phyloP scores from a whole-genome alignment of 306 rosid species.

The Quercus wislizeni region DNA sequence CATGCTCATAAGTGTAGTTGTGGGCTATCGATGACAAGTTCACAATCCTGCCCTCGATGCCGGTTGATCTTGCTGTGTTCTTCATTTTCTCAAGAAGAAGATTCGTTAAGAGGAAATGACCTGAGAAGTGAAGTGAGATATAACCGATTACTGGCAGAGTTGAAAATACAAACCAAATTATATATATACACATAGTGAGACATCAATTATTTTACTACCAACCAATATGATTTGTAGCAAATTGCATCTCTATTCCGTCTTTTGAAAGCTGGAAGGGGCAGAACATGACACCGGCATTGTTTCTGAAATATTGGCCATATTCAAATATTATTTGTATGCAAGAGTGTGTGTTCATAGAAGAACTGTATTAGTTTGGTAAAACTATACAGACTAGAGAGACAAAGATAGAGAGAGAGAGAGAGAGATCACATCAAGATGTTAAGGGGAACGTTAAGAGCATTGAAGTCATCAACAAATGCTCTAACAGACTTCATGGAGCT shows the following conservation, averaged over 20 bases:
- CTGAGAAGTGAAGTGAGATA: constrained; percentile 29
- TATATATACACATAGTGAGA: neutral
- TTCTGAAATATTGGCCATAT: constrained; percentile 50
- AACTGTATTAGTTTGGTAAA: neutral
- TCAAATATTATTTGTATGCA: neutral
- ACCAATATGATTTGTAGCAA: constrained; percentile 91
- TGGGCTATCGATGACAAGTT: constrained; percentile 90
- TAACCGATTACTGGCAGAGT: too few relatives aligned
- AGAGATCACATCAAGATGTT: constrained; percentile 67
- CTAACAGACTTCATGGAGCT: constrained; percentile 58
- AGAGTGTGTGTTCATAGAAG: too few relatives aligned
- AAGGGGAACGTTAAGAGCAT: constrained; percentile 74
- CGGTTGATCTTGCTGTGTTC: constrained; percentile 60
- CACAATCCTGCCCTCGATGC: constrained; percentile 88
- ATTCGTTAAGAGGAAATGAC: constrained; percentile 78
- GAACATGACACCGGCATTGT: constrained; percentile 97
- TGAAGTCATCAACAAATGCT: constrained; percentile 58
- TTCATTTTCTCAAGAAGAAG: constrained; percentile 82
- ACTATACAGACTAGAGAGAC: neutral
- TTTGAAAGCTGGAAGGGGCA: constrained; percentile 72
- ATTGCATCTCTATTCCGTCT: constrained; percentile 86
- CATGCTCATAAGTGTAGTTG: constrained; percentile 49
- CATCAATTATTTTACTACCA: neutral
- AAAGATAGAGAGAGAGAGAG: neutral
- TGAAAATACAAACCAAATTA: neutral